Conservation (phyloP, 495 filamentous ascomycete species). For the Aspergillus campestris region DNA sequence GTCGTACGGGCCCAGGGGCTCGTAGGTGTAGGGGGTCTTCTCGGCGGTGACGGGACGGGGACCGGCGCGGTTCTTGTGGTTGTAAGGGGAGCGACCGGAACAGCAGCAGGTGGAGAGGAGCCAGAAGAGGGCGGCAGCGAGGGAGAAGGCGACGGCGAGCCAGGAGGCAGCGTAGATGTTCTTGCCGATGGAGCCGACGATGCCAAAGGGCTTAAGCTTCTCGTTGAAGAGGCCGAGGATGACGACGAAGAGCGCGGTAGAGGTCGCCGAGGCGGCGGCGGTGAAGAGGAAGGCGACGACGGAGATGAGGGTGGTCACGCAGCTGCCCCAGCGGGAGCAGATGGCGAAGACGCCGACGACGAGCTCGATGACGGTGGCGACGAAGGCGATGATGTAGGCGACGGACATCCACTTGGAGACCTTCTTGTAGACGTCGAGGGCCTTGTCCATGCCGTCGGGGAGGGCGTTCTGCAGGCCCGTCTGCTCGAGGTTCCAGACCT, state of each 20-base stretch:
- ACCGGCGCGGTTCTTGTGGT: constrained; percentile 22
- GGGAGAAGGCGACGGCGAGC: constrained; percentile 69
- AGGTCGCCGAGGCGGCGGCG: constrained; percentile 48
- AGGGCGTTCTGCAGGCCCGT: constrained; percentile 47
- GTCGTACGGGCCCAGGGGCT: constrained; percentile 32
- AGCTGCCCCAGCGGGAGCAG: constrained; percentile 61
- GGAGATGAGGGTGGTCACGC: constrained; percentile 69
- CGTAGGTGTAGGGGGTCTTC: constrained; percentile 45
- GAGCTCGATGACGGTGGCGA: constrained; percentile 60
- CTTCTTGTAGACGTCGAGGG: constrained; percentile 59
- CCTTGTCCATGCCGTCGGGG: constrained; percentile 53
- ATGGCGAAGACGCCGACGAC: constrained; percentile 62
- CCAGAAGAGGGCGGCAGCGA: constrained; percentile 77
- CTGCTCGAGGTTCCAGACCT: constrained; percentile 53
- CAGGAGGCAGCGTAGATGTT: constrained; percentile 64
- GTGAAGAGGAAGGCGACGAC: constrained; percentile 48
- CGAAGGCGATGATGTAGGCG: constrained; percentile 60
- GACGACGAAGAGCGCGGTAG: constrained; percentile 53
- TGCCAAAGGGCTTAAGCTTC: constrained; percentile 56
- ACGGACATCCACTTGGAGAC: constrained; percentile 76
- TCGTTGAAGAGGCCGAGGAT: constrained; percentile 51
- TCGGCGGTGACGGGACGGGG: constrained; percentile 30
- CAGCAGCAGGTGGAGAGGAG: constrained; percentile 88
- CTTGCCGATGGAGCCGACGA: constrained; percentile 53
- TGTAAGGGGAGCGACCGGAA: constrained; percentile 47